phyloP scores from a whole-genome alignment of 352 stramenopile genomes.

The Phytophthora cryptogea region DNA sequence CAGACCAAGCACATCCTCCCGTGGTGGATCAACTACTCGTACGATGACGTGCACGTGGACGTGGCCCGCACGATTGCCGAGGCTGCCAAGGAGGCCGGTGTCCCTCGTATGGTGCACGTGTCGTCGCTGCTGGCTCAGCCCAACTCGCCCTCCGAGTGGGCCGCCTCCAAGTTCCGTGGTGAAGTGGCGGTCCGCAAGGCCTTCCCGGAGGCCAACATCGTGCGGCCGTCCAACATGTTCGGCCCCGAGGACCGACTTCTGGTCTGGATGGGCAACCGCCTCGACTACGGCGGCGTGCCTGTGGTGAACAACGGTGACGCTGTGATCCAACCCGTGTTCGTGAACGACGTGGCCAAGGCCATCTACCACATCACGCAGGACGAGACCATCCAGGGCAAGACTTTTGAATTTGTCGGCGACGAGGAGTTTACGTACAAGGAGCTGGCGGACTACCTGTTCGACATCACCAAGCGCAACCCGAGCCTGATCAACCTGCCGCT shows the following conservation, averaged over 20 bases:
- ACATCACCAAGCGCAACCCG: conserved; percentile 83
- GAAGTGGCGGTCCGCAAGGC: conserved; percentile 89
- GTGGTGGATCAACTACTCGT: conserved; percentile 95
- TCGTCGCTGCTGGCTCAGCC: conserved; percentile 81
- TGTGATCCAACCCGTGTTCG: conserved; percentile 93
- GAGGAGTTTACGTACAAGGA: conserved; percentile 97
- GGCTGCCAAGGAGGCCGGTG: conserved; percentile 75
- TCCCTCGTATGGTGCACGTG: conserved; percentile 82
- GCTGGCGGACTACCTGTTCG: conserved; percentile 96
- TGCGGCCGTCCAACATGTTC: conserved; percentile 95
- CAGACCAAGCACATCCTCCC: conserved; percentile 95
- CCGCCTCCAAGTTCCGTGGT: conserved; percentile 85
- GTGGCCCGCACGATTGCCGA: conserved; percentile 87
- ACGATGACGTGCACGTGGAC: conserved; percentile 96
- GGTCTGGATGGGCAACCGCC: conserved; percentile 88
- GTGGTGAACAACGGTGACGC: conserved; percentile 94
- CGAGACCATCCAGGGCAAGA: conserved; percentile 90
- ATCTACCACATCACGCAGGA: conserved; percentile 85
- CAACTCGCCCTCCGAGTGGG: conserved; percentile 85
- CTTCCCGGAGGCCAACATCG: conserved; percentile 96
- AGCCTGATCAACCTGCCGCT: conserved; percentile 85
- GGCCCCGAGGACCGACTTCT: conserved; percentile 95
- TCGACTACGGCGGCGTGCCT: conserved; percentile 79
- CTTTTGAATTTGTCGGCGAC: conserved; percentile 96
- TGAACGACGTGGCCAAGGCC: conserved; percentile 81